Conservation (phyloP, 371 early-diverging fungal species). For the Mucor indicus region DNA sequence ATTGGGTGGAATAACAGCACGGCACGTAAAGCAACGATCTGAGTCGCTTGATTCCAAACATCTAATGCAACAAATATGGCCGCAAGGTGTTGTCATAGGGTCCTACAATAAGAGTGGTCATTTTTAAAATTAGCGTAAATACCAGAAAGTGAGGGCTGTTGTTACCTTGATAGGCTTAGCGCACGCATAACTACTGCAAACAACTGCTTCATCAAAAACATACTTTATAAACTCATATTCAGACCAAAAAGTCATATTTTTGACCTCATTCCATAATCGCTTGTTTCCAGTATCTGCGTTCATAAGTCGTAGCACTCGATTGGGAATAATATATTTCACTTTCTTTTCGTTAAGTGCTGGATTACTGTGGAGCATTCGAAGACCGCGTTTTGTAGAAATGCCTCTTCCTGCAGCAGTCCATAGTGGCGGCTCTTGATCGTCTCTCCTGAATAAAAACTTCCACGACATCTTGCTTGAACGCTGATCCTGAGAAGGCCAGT, state of each 20-base stretch:
- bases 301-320: conserved; percentile 25
- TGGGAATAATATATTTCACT: conserved; percentile 18
- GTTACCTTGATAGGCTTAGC: conserved; percentile 28
- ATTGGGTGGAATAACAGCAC: conserved; percentile 11
- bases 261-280: conserved; percentile 42
- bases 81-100: conserved; percentile 52
- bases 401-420: conserved; percentile 52
- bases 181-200: conserved; percentile 26
- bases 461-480: no score
- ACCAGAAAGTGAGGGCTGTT: no score
- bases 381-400: conserved; percentile 31
- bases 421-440: conserved; percentile 61
- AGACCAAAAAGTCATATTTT: conserved; percentile 22
- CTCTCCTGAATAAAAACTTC: conserved; percentile 60
- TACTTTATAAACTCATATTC: conserved; percentile 40
- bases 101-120: conserved; percentile 45
- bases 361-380: conserved; percentile 13
- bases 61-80: conserved; percentile 52
- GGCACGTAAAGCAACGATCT: conserved; percentile 41
- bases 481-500: no score
- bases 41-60: conserved; percentile 35
- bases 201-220: conserved; percentile 24
- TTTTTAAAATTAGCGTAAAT: no score
- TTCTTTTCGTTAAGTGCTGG: conserved; percentile 3
- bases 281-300: conserved; percentile 28